Evolutionary conservation across 2,329 filamentous ascomycete genomes (phyloP).

Genomic region (Drechslerella dactyloides): DNA sequence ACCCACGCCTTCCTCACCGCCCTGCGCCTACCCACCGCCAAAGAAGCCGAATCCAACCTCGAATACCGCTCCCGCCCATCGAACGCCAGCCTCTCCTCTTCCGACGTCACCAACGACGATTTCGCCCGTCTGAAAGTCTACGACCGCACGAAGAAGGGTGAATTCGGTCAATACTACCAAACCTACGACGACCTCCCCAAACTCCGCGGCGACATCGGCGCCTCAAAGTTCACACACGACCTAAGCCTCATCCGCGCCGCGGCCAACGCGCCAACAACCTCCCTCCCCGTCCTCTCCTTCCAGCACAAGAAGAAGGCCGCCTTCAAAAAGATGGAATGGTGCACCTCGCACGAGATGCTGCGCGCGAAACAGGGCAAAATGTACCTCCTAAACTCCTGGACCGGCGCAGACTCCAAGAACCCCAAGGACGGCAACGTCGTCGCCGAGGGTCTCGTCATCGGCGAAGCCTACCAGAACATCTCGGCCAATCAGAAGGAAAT

Average conservation of each 20-base stretch:
- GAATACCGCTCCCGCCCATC: slow-evolving; percentile 22
- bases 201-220: slow-evolving; percentile 26
- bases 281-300: slow-evolving; percentile 44
- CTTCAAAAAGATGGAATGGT: slow-evolving; percentile 49
- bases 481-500: slow-evolving; percentile 31
- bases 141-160: slow-evolving; percentile 23
- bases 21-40: slow-evolving; percentile 27
- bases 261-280: slow-evolving; percentile 20
- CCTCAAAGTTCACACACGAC: slow-evolving; percentile 42
- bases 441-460: slow-evolving; percentile 42
- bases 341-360: slow-evolving; percentile 33
- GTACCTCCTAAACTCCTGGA: slow-evolving; percentile 46
- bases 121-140: slow-evolving; percentile 35
- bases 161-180: slow-evolving; percentile 36
- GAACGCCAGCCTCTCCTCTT: slow-evolving; percentile 16
- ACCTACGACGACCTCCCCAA: slow-evolving; percentile 26
- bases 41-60: background rate
- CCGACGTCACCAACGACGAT: slow-evolving; percentile 30
- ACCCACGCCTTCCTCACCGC: slow-evolving; percentile 48
- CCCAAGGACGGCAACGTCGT: slow-evolving; percentile 47
- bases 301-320: slow-evolving; percentile 41
- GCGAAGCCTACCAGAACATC: slow-evolving; percentile 45
- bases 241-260: slow-evolving; percentile 37
- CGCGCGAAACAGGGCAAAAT: slow-evolving; percentile 34
- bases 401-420: slow-evolving; percentile 37